These are phyloP conservation scores for Rhodotorula paludigena DNA, from an alignment of 768 basidiomycete species.

Conservation along the genomic window DNA sequence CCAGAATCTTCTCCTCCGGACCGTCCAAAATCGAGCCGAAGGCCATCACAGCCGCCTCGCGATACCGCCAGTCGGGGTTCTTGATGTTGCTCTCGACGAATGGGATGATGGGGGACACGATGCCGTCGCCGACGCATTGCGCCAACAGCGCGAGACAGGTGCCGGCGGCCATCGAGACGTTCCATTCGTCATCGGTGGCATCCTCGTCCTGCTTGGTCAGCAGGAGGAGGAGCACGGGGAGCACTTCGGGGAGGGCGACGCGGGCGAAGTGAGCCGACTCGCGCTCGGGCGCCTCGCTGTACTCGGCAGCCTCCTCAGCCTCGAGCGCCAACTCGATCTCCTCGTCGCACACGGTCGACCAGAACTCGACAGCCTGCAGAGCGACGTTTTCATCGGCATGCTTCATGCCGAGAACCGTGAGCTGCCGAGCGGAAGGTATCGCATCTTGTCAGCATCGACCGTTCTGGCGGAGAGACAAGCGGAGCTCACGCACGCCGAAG, in stretches of 20 bases:
- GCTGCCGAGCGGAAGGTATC: slow-evolving; percentile 50
- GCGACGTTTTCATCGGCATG: slow-evolving; percentile 84
- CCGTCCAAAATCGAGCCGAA: slow-evolving; percentile 97
- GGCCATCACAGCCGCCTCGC: slow-evolving; percentile 97
- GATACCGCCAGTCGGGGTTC: slow-evolving; percentile 82
- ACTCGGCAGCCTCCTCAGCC: slow-evolving; percentile 85
- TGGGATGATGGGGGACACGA: slow-evolving; percentile 89
- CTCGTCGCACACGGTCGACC: slow-evolving; percentile 98
- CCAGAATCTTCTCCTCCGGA: slow-evolving; percentile 79
- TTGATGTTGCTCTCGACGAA: slow-evolving; percentile 98
- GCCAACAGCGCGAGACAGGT: slow-evolving; percentile 85
- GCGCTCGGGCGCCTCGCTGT: slow-evolving; percentile 72
- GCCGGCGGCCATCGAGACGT: slow-evolving; percentile 92
- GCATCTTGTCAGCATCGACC: neutral
- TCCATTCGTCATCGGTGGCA: slow-evolving; percentile 98
- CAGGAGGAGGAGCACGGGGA: slow-evolving; percentile 81
- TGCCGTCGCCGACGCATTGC: slow-evolving; percentile 78
- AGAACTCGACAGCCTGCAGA: slow-evolving; percentile 95
- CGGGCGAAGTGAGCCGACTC: slow-evolving; percentile 90
- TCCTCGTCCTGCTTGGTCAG: slow-evolving; percentile 93
- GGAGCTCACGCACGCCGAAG: slow-evolving; percentile 66
- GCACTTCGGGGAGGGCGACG: slow-evolving; percentile 86
- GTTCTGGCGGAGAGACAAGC: neutral
- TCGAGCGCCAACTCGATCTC: slow-evolving; percentile 89
- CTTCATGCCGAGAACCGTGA: slow-evolving; percentile 98